Base-by-base conservation (phyloP, 2,329 filamentous ascomycete genomes). In the Penicillium olsonii region DNA sequence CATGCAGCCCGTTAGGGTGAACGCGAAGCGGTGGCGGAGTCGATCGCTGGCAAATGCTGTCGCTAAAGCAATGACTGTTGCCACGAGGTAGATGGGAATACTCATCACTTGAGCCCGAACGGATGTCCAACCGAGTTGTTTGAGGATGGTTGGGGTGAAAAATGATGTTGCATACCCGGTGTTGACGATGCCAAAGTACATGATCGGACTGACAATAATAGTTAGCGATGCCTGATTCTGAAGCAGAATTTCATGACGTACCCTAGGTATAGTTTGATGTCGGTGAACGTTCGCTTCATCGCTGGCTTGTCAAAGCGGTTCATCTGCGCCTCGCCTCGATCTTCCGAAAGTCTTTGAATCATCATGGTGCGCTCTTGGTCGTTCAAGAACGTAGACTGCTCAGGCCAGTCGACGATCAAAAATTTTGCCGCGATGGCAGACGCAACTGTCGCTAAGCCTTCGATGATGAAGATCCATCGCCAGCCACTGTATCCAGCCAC, bases 141-240 rank as follows among this genome's bases (percentile, higher is more conserved):
- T 64, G 43, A 75, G 63, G 37, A 76, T 75, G 9, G 72, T 75
- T 2, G 71, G 73, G 4, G 72, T 64, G 59, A 70, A 76, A 48
- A 75, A 67, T 10, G 66, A 66, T n/a, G 68, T 64, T n/a, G 72
- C 68, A 57, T 77, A 78, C 10, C 74, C 60, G n/a, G 75, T 72
- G 24, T 71, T 75, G 27, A 76, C 72, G 40, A 85, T 82, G 8
- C 84, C 82, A 75, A 84, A 85, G 59, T 84, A 84, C 27, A 87
- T 81, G 42, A 86, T 73, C 4, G 85, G 56, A 9, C 69, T 71
- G 45, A 14, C 29, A 15, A 0, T n/a, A 4, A 11, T 17, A 20
- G 38, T 48, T 63, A 12, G 34, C 60, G 59, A 8, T 31, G 4
- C 8, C 8, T 24, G 2, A 10, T 27, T 5, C 10, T 61, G 66